phyloP scores from a whole-genome alignment of 164 flowering plant genomes.

The Cinnamomum chago region DNA sequence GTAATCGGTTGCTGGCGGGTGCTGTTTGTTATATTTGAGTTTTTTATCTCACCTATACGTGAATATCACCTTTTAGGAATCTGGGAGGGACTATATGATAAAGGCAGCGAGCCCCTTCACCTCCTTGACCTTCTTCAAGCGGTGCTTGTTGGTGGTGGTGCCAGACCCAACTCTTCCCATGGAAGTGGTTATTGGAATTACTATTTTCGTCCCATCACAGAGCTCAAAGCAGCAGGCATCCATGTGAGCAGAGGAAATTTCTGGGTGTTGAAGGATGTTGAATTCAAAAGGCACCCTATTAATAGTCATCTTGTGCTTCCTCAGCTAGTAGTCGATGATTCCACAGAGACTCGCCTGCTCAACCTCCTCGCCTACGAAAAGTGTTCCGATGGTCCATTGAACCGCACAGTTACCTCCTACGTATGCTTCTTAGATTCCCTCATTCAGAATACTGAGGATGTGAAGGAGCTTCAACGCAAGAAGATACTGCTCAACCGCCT shows the following conservation, averaged over 20 bases:
- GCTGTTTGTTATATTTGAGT: too few relatives aligned
- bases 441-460: not conserved
- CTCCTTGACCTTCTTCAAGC: not conserved
- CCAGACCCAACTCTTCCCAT: too few relatives aligned
- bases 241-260: too few relatives aligned
- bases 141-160: not conserved
- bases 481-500: slow-evolving; percentile 2
- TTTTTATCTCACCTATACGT: too few relatives aligned
- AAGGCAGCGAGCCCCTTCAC: not conserved
- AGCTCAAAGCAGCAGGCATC: too few relatives aligned
- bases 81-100: too few relatives aligned
- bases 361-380: slow-evolving; percentile 9
- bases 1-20: too few relatives aligned
- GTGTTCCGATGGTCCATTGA: not conserved
- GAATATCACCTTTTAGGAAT: too few relatives aligned
- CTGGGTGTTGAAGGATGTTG: too few relatives aligned
- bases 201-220: too few relatives aligned
- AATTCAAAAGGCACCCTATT: too few relatives aligned
- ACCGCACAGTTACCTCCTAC: slow-evolving; percentile 7
- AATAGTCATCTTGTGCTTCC: not conserved
- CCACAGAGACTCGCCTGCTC: not conserved
- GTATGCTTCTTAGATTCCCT: slow-evolving; percentile 16
- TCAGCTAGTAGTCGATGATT: slow-evolving; percentile 1
- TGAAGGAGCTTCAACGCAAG: not conserved
- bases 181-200: too few relatives aligned